Base-by-base conservation (phyloP, 2,329 filamentous ascomycete species). In the Xylaria sp. region DNA sequence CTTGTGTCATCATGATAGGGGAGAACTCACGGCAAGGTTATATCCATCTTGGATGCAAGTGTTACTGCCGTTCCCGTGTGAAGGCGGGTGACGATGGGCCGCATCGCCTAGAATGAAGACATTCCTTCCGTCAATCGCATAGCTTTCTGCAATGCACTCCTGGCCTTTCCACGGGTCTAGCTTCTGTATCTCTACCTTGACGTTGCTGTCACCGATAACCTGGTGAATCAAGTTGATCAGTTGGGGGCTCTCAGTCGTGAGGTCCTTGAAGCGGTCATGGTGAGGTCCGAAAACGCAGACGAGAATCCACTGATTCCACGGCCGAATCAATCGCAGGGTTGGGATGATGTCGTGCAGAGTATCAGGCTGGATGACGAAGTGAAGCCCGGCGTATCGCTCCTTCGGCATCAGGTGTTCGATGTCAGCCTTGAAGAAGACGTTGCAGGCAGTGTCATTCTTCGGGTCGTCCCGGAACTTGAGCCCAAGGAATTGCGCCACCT, bases 81-180 rank as follows among this genome's bases (percentile, higher is more conserved):
- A 73, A 0, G 83, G 83, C 0, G 83, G 82, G 66, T 85, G 83
- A 1, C 82, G 76, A 66, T 86, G 83, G 1, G 80, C 80, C 0
- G 83, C 80, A 61, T 86, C 83, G 7, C 83, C 82, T 5, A 85
- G 72, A 59, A 81, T 83, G 69, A 82, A 79, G 11, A 70, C 69
- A 63, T 72, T 77, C 70, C 81, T 74, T 47, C 79, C 79, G n/a
- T 77, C 76, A 4, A 78, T 70, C 0, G 76, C 79, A 64, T 85
- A 87, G 9, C 74, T 71, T 67, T 85, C 79, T 0, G 84, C 85
- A 0, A 85, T 80, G 4, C 76, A 82, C 69, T 87, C 84, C 63
- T 85, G 85, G 66, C 87, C 81, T 56, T 73, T 75, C 85, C 85
- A 88, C 63, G 80, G 82, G 8, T 80, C 79, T 5, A 83, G 70